These are phyloP conservation scores for Emergomyces pasteurianus DNA, from an alignment of 2,329 filamentous ascomycete species.

Conservation along the genomic window DNA sequence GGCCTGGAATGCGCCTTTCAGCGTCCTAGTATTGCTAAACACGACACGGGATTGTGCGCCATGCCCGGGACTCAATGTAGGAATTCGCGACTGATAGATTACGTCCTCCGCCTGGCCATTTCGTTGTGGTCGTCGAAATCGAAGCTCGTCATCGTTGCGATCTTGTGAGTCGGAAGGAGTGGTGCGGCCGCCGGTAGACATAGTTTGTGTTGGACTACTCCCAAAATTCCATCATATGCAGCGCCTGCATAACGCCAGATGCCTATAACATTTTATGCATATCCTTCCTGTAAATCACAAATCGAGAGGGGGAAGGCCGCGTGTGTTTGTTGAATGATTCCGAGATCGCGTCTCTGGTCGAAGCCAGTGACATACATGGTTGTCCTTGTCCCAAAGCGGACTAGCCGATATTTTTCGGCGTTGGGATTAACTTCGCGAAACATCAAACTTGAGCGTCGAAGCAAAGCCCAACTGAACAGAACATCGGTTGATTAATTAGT, in stretches of 20 bases:
- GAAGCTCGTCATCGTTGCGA: slow-evolving; percentile 17
- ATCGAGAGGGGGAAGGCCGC: background rate
- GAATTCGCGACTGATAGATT: slow-evolving; percentile 19
- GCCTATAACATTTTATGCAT: background rate
- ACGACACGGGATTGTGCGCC: slow-evolving; percentile 18
- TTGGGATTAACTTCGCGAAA: background rate
- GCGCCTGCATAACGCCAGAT: background rate
- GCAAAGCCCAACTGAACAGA: background rate
- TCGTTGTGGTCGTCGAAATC: slow-evolving; percentile 20
- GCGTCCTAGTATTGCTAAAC: slow-evolving; percentile 25
- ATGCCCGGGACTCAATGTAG: slow-evolving; percentile 19
- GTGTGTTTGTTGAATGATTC: background rate
- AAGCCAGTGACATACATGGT: background rate
- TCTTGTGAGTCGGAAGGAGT: slow-evolving; percentile 14
- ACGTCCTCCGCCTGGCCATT: slow-evolving; percentile 17
- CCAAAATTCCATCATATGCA: background rate
- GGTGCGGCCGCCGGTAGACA: slow-evolving; percentile 24
- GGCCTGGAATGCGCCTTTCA: slow-evolving; percentile 29
- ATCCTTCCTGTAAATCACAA: background rate
- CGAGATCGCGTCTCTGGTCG: slow-evolving; percentile 1
- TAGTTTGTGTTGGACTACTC: slow-evolving; percentile 12
- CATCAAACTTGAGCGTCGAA: background rate
- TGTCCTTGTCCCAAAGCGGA: slow-evolving; percentile 5
- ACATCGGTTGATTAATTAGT: background rate
- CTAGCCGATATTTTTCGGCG: slow-evolving; percentile 7